Base-by-base conservation (phyloP, 306 rosid genomes). In the Medicago ruthenica region DNA sequence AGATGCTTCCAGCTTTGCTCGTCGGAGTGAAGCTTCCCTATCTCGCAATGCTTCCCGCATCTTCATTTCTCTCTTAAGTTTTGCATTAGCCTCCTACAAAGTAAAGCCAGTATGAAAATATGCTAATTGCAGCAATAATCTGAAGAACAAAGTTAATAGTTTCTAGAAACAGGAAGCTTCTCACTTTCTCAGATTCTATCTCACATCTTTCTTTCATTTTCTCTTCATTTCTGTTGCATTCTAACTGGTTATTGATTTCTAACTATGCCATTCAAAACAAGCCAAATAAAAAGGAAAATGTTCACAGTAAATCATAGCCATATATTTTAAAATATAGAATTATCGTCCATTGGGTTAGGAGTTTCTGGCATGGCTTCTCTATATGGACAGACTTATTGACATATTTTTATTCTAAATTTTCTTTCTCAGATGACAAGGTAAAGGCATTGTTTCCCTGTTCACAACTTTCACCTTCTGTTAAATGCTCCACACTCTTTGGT, bases 1-100 rank as follows among this genome's bases (percentile, higher is more conserved):
- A 75, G 93, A 88, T 71, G 97, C 88, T 87, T 90, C 92, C 47
- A 39, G 76, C 77, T 85, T 88, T 50, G 98, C 98, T 77, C 98
- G 92, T 68, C 48, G 92, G 75, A 94, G 93, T 54, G 98, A 94
- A 87, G 98, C 96, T 86, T 94, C 96, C 80, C 73, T 91, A 76
- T 94, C 98, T 58, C 74, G 77, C 64, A 88, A 40, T 57, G 85
- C 83, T 74, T 88, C 97, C 7, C 77, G 90, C 57, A 90, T 79
- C 83, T 89, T 90, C 60, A 88, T 79, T 77, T 90, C 87, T 80
- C 90, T 86, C 18, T 74, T 71, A 53, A 74, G 51, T 81, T 88
- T 90, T 85, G 65, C 48, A 70, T 89, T 86, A 16, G 86, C 76
- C 85, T 94, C 98, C 98, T 94, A 75, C 68, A 76, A 36, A 71